Percentiles rank a stretch among this genome's conserved stretches.
Evolutionary conservation across 257 asterid genomes (phyloP).

Genomic region (Solanum appendiculatum): DNA sequence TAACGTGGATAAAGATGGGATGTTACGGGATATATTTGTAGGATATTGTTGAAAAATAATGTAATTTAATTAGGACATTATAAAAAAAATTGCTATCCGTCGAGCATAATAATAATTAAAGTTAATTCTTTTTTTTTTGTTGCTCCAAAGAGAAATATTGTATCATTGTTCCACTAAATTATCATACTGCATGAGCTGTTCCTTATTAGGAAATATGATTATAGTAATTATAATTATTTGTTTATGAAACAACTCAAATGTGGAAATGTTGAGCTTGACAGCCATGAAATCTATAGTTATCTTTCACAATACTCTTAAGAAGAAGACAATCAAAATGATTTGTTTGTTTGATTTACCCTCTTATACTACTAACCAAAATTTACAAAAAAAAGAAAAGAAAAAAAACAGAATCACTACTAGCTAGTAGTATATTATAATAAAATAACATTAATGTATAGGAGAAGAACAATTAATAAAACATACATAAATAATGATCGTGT

Average conservation of each 20-base stretch:
- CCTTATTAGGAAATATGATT: neutral
- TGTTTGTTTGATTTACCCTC: neutral
- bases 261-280: neutral
- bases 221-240: neutral
- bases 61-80: neutral
- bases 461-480: neutral
- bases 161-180: neutral
- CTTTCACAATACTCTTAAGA: neutral
- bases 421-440: neutral
- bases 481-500: too few relatives aligned
- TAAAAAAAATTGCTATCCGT: neutral
- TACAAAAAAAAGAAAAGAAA: too few relatives aligned
- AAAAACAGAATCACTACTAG: neutral
- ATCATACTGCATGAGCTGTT: neutral
- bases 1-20: neutral
- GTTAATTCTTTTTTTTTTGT: neutral
- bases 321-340: neutral
- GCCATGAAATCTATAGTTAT: neutral
- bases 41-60: neutral
- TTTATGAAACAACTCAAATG: neutral
- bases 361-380: too few relatives aligned
- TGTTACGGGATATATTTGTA: neutral
- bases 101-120: neutral
- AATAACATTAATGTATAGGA: neutral
- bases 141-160: neutral